These are phyloP conservation scores for Jamesozyma piceae DNA, from an alignment of 805 yeast genomes.

Conservation along the genomic window DNA sequence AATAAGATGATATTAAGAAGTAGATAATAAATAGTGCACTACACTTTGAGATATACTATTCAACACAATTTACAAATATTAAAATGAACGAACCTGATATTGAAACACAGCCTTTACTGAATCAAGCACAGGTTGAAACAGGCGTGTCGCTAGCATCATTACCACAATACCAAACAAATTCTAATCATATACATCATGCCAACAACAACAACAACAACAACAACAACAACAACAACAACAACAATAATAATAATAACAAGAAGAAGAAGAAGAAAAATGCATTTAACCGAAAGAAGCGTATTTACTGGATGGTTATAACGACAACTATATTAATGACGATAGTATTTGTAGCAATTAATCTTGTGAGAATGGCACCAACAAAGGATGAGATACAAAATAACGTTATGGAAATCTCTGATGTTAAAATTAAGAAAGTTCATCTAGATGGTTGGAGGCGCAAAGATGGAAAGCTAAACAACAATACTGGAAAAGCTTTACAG, in stretches of 20 bases:
- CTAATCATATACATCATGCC: too few species aligned
- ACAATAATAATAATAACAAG: not conserved
- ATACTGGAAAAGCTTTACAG: slow-evolving; percentile 18
- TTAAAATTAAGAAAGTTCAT: slow-evolving; percentile 14
- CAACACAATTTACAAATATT: not conserved
- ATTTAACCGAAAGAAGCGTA: not conserved
- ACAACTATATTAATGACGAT: not conserved
- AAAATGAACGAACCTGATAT: slow-evolving; percentile 3
- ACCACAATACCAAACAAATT: not conserved
- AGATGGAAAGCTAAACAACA: slow-evolving; percentile 12
- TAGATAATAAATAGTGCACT: too few species aligned
- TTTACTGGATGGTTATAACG: not conserved
- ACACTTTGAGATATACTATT: too few species aligned
- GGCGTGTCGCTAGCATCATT: not conserved
- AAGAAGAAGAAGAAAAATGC: not conserved
- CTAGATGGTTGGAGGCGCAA: slow-evolving; percentile 25
- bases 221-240: not conserved
- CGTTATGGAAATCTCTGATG: slow-evolving; percentile 14
- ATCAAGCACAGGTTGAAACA: not conserved
- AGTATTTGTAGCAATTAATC: not conserved
- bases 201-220: not conserved
- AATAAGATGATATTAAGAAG: too few species aligned
- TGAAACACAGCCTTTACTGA: slow-evolving; percentile 18
- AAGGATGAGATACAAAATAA: slow-evolving; percentile 13
- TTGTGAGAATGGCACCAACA: slow-evolving; percentile 7